Base-by-base conservation (phyloP, 2,329 filamentous ascomycete genomes). In the Incumbomyces lentus region DNA sequence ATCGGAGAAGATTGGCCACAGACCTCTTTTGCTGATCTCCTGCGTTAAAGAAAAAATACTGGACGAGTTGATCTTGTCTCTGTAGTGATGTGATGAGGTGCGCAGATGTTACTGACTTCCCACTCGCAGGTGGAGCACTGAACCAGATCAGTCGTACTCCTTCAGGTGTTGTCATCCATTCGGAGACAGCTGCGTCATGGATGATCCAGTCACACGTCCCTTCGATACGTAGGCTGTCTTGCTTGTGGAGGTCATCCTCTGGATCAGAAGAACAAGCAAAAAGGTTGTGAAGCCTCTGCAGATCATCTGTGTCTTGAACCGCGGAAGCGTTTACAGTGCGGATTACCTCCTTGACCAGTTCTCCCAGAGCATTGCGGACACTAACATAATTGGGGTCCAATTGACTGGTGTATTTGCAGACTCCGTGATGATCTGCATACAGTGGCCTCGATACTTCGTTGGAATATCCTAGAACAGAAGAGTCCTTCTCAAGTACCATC, bases 391-490 rank as follows among this genome's bases (percentile, higher is more conserved):
- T 58, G 3, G 58, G 49, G 51, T 64, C 62, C 5, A 40, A 12
- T 5, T 37, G 44, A 37, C 36, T 52, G 5, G 46, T 22, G 48
- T 55, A 66, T 44, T 63, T 65, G 54, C 59, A 61, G 4, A 66
- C 55, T 11, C 30, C 32, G 18, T 59, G 59, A 47, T 65, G 63
- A 48, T 63, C 56, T 10, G 60, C 62, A 51, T 60, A 49, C 30
- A 73, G 52, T 2, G 61, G 50, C 33, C 56, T 62, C 1, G 64
- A 63, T 1, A 58, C 58, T 52, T 73, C 70, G 2, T 59, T 58
- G 0, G 59, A 61, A 48, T 69, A 71, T 1, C 68, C 69, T 2
- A 73, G 60, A 0, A 65, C 58, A 0, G 70, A 62, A 0, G 69
- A 70, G 3, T 70, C 64, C 12, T 62, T 64, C 10, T 66, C 58